phyloP scores from a whole-genome alignment of 1,284 basidiomycete species.

The Pisolithus thermaeus region DNA sequence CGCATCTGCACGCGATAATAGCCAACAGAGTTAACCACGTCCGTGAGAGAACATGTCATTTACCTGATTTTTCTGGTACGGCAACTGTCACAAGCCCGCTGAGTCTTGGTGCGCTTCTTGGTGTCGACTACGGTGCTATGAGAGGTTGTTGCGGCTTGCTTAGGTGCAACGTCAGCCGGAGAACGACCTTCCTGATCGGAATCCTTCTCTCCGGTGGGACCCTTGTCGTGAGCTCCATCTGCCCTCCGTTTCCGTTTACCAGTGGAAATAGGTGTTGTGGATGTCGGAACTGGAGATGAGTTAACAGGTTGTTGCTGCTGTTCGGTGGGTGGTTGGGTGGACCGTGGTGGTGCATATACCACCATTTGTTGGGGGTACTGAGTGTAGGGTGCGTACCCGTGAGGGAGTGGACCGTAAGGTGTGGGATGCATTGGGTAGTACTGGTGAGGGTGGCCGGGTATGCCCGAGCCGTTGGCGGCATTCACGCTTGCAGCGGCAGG shows the following conservation, averaged over 20 bases:
- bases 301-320: constrained; percentile 22
- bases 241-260: constrained; percentile 65
- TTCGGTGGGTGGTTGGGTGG: constrained; percentile 7
- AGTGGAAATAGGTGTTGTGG: constrained; percentile 28
- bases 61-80: constrained; percentile 88
- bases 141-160: constrained; percentile 29
- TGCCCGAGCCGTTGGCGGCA: constrained; percentile 36
- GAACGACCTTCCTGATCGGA: constrained; percentile 59
- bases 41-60: constrained; percentile 16
- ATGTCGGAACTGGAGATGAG: constrained; percentile 33
- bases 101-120: constrained; percentile 88
- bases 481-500: constrained; percentile 38
- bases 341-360: constrained; percentile 51
- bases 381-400: constrained; percentile 50
- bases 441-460: constrained; percentile 36
- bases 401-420: constrained; percentile 43
- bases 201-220: constrained; percentile 31
- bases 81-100: constrained; percentile 87
- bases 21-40: constrained; percentile 2
- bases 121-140: constrained; percentile 39
- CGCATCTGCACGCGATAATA: constrained; percentile 50
- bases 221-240: constrained; percentile 35
- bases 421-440: constrained; percentile 58
- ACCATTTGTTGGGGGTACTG: constrained; percentile 61
- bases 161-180: constrained; percentile 37